Evolutionary conservation across 176 grass and related monocot genomes (phyloP), one percentile per base, ranked within the genome.

Genomic region (Eleusine indica): DNA sequence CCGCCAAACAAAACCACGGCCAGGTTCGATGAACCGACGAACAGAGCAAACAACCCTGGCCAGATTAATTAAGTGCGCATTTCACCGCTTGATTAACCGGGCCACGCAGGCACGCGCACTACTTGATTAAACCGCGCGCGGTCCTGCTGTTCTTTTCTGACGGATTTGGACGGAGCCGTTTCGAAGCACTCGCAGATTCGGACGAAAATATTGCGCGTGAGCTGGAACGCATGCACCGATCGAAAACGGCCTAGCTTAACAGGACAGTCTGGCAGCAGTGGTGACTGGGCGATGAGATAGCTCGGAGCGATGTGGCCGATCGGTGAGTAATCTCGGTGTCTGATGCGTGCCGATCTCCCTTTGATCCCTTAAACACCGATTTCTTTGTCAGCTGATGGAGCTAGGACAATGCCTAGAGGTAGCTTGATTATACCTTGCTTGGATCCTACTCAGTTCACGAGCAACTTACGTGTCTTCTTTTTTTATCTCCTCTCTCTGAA

Each of bases 1-100:
- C 1, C 4, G n/a, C 58, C 58, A 25, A 2, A 12, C n/a, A 25
- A 44, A 41, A 63, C 39, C 14, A 28, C 13, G 57, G 75, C n/a
- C 40, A 64, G 40, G 57, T 77, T 77, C 57, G 57, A 77, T 64
- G 57, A 77, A 64, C 40, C 57, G 57, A 39, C 57, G 17, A 44
- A 7, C 11, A 7, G 15, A n/a, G 75, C 39, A 29, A 30, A 8
- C 0, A 28, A 71, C 12, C 22, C 3, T 51, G 28, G 10, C 63
- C 63, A 4, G 30, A 37, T 37, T 14, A 6, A 6, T 15, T 3
- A 4, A 15, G 60, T 22, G 25, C 62, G 30, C 64, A 38, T 15
- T 37, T 12, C 68, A 51, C 10, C 40, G 29, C 16, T 22, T 18
- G n/a, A 53, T 53, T 74, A 74, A 53, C 9, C 47, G 18, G 9